Evolutionary conservation across 768 basidiomycete species (phyloP).

Genomic region (Lyophyllum decastes): DNA sequence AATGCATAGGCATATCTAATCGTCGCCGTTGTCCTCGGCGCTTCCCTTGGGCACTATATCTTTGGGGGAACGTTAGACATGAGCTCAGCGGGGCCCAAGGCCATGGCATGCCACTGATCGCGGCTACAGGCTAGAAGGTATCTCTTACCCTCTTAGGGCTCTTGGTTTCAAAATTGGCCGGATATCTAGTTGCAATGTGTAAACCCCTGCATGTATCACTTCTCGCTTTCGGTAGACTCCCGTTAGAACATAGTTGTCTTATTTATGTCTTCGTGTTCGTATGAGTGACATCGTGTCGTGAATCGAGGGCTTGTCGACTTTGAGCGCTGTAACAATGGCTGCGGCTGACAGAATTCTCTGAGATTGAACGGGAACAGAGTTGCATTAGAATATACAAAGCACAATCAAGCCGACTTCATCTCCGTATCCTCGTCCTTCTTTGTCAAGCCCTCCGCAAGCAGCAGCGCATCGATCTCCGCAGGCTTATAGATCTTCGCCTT

Average conservation of each 20-base stretch:
- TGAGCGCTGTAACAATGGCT: no score
- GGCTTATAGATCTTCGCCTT: slow-evolving; percentile 92
- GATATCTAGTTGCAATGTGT: neutral
- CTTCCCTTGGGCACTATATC: slow-evolving; percentile 79
- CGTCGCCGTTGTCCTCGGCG: slow-evolving; percentile 77
- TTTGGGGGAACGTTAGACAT: slow-evolving; percentile 69
- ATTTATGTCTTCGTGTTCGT: neutral
- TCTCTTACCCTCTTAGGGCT: no score
- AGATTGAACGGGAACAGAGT: neutral
- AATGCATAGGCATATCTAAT: slow-evolving; percentile 78
- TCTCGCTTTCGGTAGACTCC: neutral
- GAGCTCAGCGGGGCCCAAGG: slow-evolving; percentile 54
- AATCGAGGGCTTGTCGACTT: no score
- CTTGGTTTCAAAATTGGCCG: neutral
- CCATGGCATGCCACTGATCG: slow-evolving; percentile 77
- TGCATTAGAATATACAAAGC: slow-evolving; percentile 29
- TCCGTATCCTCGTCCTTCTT: slow-evolving; percentile 87
- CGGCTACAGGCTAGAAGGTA: no score
- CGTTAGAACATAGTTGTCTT: neutral
- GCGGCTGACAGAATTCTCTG: neutral
- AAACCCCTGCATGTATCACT: neutral
- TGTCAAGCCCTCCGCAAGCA: slow-evolving; percentile 76
- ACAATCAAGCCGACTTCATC: slow-evolving; percentile 58
- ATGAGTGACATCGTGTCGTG: neutral
- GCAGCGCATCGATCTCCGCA: slow-evolving; percentile 82